Percentiles rank a stretch among this genome's conserved stretches.
These are phyloP conservation scores for Pyrenopolyporus hunteri DNA, from an alignment of 495 filamentous ascomycete species.

Conservation along the genomic window DNA sequence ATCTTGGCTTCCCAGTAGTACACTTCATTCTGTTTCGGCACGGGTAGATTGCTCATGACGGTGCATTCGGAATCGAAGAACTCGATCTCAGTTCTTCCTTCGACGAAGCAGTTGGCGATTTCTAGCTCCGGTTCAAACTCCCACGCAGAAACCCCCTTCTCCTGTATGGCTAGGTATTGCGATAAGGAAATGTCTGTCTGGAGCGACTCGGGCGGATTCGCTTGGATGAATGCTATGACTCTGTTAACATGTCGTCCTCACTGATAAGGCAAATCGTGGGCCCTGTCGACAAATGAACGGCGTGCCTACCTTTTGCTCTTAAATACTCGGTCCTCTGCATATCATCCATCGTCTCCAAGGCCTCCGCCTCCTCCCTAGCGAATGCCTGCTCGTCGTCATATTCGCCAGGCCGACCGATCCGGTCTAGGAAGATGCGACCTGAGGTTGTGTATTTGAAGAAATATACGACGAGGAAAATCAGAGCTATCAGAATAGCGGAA, in stretches of 20 bases:
- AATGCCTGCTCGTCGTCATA: constrained; percentile 98
- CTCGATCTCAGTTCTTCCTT: constrained; percentile 94
- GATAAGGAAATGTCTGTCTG: constrained; percentile 97
- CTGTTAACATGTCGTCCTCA: constrained; percentile 23
- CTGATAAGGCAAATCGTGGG: constrained; percentile 10
- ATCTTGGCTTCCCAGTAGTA: constrained; percentile 99
- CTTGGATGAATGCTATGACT: constrained; percentile 81
- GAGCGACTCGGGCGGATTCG: constrained; percentile 91
- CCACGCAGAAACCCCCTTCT: constrained; percentile 98
- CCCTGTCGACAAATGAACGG: not conserved
- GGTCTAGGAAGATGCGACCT: constrained; percentile 91
- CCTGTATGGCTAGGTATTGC: constrained; percentile 96
- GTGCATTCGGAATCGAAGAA: constrained; percentile 98
- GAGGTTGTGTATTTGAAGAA: constrained; percentile 90
- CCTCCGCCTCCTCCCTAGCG: constrained; percentile 89
- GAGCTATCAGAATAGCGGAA: constrained; percentile 79
- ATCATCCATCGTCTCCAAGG: constrained; percentile 95
- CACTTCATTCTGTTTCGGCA: constrained; percentile 98
- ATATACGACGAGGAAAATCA: constrained; percentile 85
- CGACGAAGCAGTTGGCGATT: constrained; percentile 98
- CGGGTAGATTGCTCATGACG: constrained; percentile 93
- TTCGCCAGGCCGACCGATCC: constrained; percentile 91
- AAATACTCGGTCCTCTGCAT: constrained; percentile 87
- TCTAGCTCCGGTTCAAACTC: constrained; percentile 98
- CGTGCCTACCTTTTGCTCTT: constrained; percentile 83